Base-by-base conservation (phyloP, 257 asterid species). In the Gentiana straminea region DNA sequence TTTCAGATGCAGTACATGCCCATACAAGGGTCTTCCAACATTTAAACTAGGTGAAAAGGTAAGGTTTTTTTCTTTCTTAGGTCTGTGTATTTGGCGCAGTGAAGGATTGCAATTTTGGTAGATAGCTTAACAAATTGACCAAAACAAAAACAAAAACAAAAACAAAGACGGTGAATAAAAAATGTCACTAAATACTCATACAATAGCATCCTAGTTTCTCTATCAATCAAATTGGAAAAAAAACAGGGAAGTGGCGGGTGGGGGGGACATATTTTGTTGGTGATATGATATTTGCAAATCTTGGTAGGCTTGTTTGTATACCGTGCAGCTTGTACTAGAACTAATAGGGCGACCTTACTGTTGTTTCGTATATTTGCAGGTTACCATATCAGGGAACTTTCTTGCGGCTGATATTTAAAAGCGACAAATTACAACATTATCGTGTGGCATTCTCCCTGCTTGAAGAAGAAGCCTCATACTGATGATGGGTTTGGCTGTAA, bases 31-130 rank as follows among this genome's bases (percentile, higher is more conserved):
- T 66, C 94, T 91, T 73, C 84, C 94, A 61, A 33, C 79, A 49
- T 91, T 91, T 69, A 79, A 86, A 80, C 81, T 79, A 13, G 98
- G 98, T 50, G 89, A 91, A 69, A 86, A 87, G 98, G 98, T 85
- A 72, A 54, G 52, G 13, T 34, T 55, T 4, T 1, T 35, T 47
- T 35, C 10, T 53, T 11, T 61, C 24, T 4, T 1, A 1, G 4
- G 33, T 35, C 35, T 55, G 24, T 13, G n/a, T 47, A 11, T 49
- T 13, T 46, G 11, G 1, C 53, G 11, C 44, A 39, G 7, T 12
- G 33, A 7, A n/a, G 46, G 37, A 10, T 3, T 7, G 13, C 2
- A 34, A 55, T 43, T 13, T n/a, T 13, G 0, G 62, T 9, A 6
- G 24, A 24, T 9, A 15, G 24, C 10, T 13, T 15, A 35, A 9